A percentile compares a stretch with the other conserved stretches of the same genome.
These are phyloP conservation scores for Fusarium camptoceras DNA, from an alignment of 2,329 filamentous ascomycete genomes.

Conservation along the genomic window DNA sequence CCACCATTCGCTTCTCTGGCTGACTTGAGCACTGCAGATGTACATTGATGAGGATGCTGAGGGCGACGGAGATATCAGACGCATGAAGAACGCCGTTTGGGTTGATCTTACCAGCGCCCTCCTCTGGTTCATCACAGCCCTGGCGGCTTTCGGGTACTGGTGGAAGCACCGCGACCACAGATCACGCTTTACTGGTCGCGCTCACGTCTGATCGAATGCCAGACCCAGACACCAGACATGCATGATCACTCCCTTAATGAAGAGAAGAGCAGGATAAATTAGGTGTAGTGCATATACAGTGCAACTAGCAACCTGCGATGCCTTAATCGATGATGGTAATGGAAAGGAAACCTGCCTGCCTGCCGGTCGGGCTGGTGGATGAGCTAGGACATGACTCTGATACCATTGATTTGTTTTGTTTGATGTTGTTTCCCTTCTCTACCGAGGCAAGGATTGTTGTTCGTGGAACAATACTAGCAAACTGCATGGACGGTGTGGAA, in stretches of 20 bases:
- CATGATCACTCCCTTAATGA: neutral
- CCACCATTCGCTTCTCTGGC: neutral
- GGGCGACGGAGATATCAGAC: conserved; percentile 70
- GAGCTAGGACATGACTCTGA: conserved; percentile 15
- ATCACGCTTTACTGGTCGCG: conserved; percentile 70
- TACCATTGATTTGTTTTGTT: conserved; percentile 10
- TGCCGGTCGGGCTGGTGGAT: conserved; percentile 32
- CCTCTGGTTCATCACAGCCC: conserved; percentile 77
- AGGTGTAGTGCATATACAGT: conserved; percentile 11
- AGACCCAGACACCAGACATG: neutral
- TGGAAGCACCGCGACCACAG: conserved; percentile 64
- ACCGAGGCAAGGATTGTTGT: conserved; percentile 8
- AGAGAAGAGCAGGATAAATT: conserved; percentile 6
- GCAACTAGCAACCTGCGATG: conserved; percentile 9
- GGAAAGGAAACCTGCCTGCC: neutral
- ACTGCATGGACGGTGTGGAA: conserved; percentile 1
- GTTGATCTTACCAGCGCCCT: conserved; percentile 79
- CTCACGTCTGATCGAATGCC: conserved; percentile 57
- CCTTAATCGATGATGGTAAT: neutral
- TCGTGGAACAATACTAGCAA: conserved; percentile 21
- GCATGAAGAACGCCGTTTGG: conserved; percentile 92
- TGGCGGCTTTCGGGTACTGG: conserved; percentile 69
- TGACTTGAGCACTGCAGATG: conserved; percentile 57
- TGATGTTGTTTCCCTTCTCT: neutral
- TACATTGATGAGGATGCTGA: conserved; percentile 78